Evolutionary conservation across 148 eudicot species (phyloP), one percentile per base, ranked within the genome.

Genomic region (Gaultheria prostrata): DNA sequence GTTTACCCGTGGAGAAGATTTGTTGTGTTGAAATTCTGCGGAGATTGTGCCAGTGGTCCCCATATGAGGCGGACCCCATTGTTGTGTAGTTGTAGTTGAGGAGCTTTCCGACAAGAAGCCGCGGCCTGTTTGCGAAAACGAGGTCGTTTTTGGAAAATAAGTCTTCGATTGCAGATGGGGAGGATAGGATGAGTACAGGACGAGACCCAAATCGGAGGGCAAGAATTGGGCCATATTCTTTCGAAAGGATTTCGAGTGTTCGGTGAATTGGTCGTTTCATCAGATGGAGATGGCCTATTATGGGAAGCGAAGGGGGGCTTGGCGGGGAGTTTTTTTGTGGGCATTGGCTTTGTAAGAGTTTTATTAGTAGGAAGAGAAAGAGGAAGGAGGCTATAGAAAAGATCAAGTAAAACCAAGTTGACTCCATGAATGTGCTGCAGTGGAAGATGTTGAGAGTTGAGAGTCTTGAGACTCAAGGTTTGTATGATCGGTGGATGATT

Each of bases 201-300:
- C 74, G 49, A 15, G 72, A 39, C 2, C 82, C 83, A 7, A 81
- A 49, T 3, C 45, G 83, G 39, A 69, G 83, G 75, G 61, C 6
- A 15, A 81, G 49, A 17, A 81, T 69, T 3, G 76, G 45, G 3
- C 83, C 83, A 15, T 63, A 67, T 45, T 28, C 48, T 8, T 67
- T 4, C 3, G 83, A 65, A 15, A 80, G 57, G 0, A 13, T 12
- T 15, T 48, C 39, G 10, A 81, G 53, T 1, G 43, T 69, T 67
- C 83, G 56, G 76, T 81, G 83, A 3, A 49, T 14, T 6, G 76
- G 76, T 14, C 15, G 7, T 81, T 30, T 49, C 0, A 69, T 1
- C 13, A 81, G 76, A 50, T 81, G 45, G 61, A 81, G 83, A 48
- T 81, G 83, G 72, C 83, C 83, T 3, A 81, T 12, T 24, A 81